phyloP scores from a whole-genome alignment of 208 protist species.

The Wallacemonas sp. region DNA sequence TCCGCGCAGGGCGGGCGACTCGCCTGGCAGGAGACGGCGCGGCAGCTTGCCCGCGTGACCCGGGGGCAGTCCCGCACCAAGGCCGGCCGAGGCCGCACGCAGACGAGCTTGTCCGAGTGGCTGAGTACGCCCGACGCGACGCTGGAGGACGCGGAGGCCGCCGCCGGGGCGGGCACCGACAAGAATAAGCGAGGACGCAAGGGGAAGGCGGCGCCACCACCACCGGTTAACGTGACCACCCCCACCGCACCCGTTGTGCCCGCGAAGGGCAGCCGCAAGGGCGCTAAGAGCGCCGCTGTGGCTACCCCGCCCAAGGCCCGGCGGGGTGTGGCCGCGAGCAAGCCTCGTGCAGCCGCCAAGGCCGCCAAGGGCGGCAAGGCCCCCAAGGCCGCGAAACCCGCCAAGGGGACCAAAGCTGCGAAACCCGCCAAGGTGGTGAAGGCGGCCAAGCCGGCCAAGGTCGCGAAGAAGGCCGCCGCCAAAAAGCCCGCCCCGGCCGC shows the following conservation, averaged over 20 bases:
- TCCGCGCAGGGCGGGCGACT: slow-evolving; percentile 20
- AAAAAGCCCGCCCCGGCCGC: slow-evolving; percentile 14
- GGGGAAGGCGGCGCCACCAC: not conserved
- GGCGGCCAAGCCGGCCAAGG: not conserved
- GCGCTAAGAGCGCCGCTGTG: not conserved
- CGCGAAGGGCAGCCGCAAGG: slow-evolving; percentile 27
- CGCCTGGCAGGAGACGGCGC: slow-evolving; percentile 63
- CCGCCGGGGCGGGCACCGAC: not conserved
- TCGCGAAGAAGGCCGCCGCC: slow-evolving; percentile 25
- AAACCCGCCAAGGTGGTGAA: slow-evolving; percentile 4
- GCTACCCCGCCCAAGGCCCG: too few relatives aligned
- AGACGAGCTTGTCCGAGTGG: slow-evolving; percentile 76
- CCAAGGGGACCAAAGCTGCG: not conserved
- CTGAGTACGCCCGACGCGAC: slow-evolving; percentile 58
- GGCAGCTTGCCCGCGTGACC: slow-evolving; percentile 56
- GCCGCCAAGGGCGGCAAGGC: slow-evolving; percentile 17
- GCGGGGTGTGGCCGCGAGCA: too few relatives aligned
- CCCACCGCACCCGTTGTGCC: slow-evolving; percentile 18
- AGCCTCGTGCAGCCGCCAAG: too few relatives aligned
- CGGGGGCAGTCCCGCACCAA: slow-evolving; percentile 39
- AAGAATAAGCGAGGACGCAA: slow-evolving; percentile 15
- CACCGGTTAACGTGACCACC: slow-evolving; percentile 17
- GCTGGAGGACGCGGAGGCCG: slow-evolving; percentile 17
- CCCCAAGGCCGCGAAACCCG: slow-evolving; percentile 4
- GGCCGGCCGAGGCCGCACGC: slow-evolving; percentile 30